Evolutionary conservation across 2,329 filamentous ascomycete genomes (phyloP), one percentile per base, ranked within the genome.

Genomic region (Periconia macrospinosa): DNA sequence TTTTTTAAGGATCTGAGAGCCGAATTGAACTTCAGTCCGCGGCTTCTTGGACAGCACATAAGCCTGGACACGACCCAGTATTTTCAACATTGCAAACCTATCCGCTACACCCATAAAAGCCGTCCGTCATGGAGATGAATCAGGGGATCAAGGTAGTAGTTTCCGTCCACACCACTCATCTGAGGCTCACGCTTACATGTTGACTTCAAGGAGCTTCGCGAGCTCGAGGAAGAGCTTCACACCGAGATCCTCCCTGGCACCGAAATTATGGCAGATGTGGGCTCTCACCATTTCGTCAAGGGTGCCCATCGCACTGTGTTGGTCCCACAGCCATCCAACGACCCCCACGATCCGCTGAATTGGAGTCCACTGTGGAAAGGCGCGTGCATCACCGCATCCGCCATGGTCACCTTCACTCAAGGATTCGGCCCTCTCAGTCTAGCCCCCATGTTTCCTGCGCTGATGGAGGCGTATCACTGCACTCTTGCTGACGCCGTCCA

Each of bases 251-350:
- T 83, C 41, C 83, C 83, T 3, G 83, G 83, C 20, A 85, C 83
- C 3, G 82, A 85, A 68, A 76, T 85, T 63, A 85, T 85, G 83
- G 71, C 77, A 9, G 82, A 88, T 75, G 79, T 87, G 37, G 84
- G 83, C 18, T 74, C 75, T 1, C 83, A 86, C 69, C 85, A 87
- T 68, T 88, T 88, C 62, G 83, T 87, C 63, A 87, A 86, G 55
- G 68, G 68, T 2, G 45, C 62, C 9, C 71, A 72, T 40, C 65
- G 66, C 42, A 79, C 77, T 2, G 76, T 82, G 15, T 73, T 84
- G 45, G 81, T 83, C 19, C 82, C 82, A 2, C 81, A 84, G 63
- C 82, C 81, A 0, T 79, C 76, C 50, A 76, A 63, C 37, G 77
- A 82, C 48, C 75, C 78, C 1, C 69, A 79, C 41, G 82, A 84